Evolutionary conservation across 2,329 filamentous ascomycete species (phyloP).

Genomic region (Curvularia sp.): DNA sequence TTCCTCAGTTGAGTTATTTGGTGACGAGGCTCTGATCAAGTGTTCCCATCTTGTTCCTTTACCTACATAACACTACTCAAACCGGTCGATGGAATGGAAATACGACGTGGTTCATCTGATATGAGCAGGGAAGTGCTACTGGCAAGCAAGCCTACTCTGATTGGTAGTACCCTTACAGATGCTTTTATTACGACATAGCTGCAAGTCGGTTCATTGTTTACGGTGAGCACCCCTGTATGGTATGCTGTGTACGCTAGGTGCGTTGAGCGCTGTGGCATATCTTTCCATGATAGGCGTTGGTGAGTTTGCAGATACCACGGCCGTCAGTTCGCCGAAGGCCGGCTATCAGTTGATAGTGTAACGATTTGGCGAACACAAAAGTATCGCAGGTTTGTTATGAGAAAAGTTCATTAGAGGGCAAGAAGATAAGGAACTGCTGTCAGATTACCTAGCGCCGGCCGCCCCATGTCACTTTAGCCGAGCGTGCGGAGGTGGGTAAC

Average conservation of each 20-base stretch:
- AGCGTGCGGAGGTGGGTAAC: not conserved
- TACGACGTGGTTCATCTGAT: not conserved
- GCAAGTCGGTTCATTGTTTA: not conserved
- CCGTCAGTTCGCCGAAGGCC: constrained; percentile 1
- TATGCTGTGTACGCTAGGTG: not conserved
- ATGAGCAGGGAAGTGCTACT: not conserved
- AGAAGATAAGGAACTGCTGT: constrained; percentile 10
- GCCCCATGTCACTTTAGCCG: constrained; percentile 11
- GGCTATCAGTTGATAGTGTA: not conserved
- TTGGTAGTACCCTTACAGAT: not conserved
- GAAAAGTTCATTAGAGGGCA: not conserved
- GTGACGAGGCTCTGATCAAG: not conserved
- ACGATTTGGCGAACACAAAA: not conserved
- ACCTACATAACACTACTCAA: not conserved
- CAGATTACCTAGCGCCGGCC: constrained; percentile 11
- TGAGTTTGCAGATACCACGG: not conserved
- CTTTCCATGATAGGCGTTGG: constrained; percentile 10
- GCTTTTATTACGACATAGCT: not conserved
- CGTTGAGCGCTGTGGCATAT: not conserved
- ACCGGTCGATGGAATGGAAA: not conserved
- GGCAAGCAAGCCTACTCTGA: not conserved
- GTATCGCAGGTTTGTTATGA: not conserved
- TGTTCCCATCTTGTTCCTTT: not conserved
- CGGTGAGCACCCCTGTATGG: not conserved
- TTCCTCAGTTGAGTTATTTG: not conserved